Evolutionary conservation across 2,329 filamentous ascomycete species (phyloP), one percentile per base, ranked within the genome.

Genomic region (Colletotrichum somersetense): DNA sequence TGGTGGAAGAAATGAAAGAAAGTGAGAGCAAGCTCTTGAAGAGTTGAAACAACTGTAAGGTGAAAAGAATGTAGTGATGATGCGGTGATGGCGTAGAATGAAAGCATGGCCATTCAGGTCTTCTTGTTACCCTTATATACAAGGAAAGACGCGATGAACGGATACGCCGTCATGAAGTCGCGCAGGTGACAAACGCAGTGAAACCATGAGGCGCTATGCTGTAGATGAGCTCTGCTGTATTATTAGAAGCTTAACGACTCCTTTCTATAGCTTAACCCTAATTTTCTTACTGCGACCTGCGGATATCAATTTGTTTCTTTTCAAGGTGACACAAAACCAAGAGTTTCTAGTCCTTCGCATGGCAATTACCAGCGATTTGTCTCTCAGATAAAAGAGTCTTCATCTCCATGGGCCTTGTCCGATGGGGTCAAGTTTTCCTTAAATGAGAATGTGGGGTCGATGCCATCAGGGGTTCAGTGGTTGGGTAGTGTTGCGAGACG

Each of bases 361-460:
- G 2, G 6, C 23, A 8, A 26, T 4, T 16, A 3, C 0, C 11
- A 23, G n/a, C 6, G 6, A 16, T 7, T 52, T 16, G 23, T 0
- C 23, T 30, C 23, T 52, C 50, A 52, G 50, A 30, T 30, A 52
- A 18, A 52, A 52, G n/a, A 23, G 12, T 6, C n/a, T 50, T 11
- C n/a, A 8, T 50, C n/a, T 26, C 2, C n/a, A 50, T 8, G n/a
- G 46, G 20, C 14, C n/a, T 52, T 2, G 12, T 26, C 48, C 23
- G 48, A 52, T 26, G 6, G 8, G 23, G 50, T 26, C 26, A 26
- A 26, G 50, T 52, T 52, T 52, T 14, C 23, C 14, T 18, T 52
- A 30, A 2, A 30, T 52, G 23, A 30, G 6, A 11, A 30, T 52
- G 50, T 46, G 23, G 48, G 5, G 23, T 30, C 2, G 23, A 52